A percentile compares a stretch with the other conserved stretches of the same genome.
These are phyloP conservation scores for Straminergon stramineum DNA, from an alignment of 225 moss, liverwort and hornwort species.

Conservation along the genomic window DNA sequence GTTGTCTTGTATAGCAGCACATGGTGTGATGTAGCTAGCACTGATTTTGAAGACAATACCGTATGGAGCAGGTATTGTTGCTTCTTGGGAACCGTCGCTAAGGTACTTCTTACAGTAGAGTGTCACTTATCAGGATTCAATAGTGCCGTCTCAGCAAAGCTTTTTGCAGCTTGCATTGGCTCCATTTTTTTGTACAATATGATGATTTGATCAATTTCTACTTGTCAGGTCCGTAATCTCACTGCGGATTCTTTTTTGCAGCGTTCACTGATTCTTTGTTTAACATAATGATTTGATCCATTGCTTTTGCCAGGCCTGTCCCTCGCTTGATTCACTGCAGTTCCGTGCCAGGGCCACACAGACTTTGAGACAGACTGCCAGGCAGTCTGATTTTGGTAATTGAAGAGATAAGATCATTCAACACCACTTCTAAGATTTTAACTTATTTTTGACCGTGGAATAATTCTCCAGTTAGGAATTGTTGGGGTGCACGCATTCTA, in stretches of 20 bases:
- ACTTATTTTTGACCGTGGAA: no score
- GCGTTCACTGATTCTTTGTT: neutral
- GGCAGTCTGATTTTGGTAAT: neutral
- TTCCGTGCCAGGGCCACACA: neutral
- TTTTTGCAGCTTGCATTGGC: neutral
- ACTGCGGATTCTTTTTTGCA: neutral
- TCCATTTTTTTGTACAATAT: neutral
- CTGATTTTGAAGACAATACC: neutral
- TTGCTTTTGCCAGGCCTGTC: neutral
- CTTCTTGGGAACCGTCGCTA: conserved; percentile 1
- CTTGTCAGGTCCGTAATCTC: neutral
- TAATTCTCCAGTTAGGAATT: neutral
- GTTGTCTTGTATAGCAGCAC: neutral
- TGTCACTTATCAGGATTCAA: neutral
- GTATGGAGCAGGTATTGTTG: neutral
- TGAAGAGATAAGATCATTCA: neutral
- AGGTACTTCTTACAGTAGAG: neutral
- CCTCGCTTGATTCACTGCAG: neutral
- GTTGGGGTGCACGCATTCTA: neutral
- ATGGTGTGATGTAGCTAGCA: neutral
- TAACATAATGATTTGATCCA: neutral
- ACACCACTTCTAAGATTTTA: neutral
- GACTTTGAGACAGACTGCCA: neutral
- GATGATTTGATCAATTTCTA: neutral
- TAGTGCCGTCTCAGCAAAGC: neutral